Evolutionary conservation across 768 basidiomycete species (phyloP).

Genomic region (Lentinula detonsa): DNA sequence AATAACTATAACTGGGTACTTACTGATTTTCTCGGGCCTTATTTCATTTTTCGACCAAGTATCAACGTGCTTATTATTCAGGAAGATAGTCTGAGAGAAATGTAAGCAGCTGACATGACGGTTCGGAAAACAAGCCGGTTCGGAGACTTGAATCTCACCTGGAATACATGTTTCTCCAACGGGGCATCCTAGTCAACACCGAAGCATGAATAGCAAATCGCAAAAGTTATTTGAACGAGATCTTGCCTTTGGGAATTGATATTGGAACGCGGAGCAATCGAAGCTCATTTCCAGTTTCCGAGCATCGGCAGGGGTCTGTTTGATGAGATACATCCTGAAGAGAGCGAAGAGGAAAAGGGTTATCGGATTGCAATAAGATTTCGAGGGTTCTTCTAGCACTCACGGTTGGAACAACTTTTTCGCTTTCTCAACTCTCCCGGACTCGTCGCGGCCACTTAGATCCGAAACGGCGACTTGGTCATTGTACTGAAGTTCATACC

Average conservation of each 20-base stretch:
- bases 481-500: slow-evolving; percentile 8
- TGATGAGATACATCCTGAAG: slow-evolving; percentile 6
- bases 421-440: slow-evolving; percentile 4
- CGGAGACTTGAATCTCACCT: slow-evolving; percentile 9
- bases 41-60: slow-evolving; percentile 30
- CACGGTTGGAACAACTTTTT: slow-evolving; percentile 5
- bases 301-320: slow-evolving; percentile 6
- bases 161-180: slow-evolving; percentile 27
- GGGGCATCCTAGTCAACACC: slow-evolving; percentile 14
- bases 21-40: slow-evolving; percentile 19
- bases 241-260: slow-evolving; percentile 6
- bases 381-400: neutral
- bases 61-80: slow-evolving; percentile 27
- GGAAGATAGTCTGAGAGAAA: slow-evolving; percentile 26
- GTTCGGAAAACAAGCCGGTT: neutral
- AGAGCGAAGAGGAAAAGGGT: neutral
- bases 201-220: neutral
- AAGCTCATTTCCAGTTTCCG: slow-evolving; percentile 10
- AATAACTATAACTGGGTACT: neutral
- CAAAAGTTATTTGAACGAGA: neutral
- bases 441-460: slow-evolving; percentile 3
- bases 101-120: neutral
- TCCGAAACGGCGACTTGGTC: slow-evolving; percentile 6
- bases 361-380: neutral
- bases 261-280: slow-evolving; percentile 10